Evolutionary conservation across 2,329 filamentous ascomycete species (phyloP).

Genomic region (Alternaria burnsii): DNA sequence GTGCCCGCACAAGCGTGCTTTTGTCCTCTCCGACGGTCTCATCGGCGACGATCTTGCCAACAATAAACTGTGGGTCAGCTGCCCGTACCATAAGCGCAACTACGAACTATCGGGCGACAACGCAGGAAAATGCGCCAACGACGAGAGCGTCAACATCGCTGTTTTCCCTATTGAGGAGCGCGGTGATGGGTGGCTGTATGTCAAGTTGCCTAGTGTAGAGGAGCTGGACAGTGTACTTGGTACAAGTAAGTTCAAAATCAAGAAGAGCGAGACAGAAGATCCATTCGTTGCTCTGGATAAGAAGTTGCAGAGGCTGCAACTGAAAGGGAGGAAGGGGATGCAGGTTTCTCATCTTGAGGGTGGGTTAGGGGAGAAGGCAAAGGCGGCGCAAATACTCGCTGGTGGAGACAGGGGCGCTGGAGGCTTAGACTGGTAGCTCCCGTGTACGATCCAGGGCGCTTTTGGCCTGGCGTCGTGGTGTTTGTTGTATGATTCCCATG

Average conservation of each 20-base stretch:
- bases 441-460: background rate
- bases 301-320: slow-evolving; percentile 58
- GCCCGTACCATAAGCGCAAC: slow-evolving; percentile 90
- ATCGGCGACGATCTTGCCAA: slow-evolving; percentile 71
- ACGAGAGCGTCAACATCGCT: slow-evolving; percentile 78
- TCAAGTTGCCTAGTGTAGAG: slow-evolving; percentile 80
- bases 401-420: slow-evolving; percentile 56
- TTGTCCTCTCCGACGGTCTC: slow-evolving; percentile 86
- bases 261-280: slow-evolving; percentile 70
- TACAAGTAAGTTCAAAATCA: slow-evolving; percentile 80
- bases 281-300: slow-evolving; percentile 66
- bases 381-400: slow-evolving; percentile 56
- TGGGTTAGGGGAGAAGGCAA: slow-evolving; percentile 55
- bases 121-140: slow-evolving; percentile 77
- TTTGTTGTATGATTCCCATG: slow-evolving; percentile 2
- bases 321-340: slow-evolving; percentile 63
- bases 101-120: slow-evolving; percentile 75
- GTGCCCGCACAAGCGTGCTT: slow-evolving; percentile 92
- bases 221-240: slow-evolving; percentile 83
- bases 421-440: slow-evolving; percentile 56
- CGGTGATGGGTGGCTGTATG: slow-evolving; percentile 78
- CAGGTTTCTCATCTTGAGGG: slow-evolving; percentile 56
- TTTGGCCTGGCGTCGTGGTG: background rate
- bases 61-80: slow-evolving; percentile 82
- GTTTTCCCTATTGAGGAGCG: slow-evolving; percentile 81